Conservation (phyloP, 169 alveolate genomes). For the Plasmodium relictum region DNA sequence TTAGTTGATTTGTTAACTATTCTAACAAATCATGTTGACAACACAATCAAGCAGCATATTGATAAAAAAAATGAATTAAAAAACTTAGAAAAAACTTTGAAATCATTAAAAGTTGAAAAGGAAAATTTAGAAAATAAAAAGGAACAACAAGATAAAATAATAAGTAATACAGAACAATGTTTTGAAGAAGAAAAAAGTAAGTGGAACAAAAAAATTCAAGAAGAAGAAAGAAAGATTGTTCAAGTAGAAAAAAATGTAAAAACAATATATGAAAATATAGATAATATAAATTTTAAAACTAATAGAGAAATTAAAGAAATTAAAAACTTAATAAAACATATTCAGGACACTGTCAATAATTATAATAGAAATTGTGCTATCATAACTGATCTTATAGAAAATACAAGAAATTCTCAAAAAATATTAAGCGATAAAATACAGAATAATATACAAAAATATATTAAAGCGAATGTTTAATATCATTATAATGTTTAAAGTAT, state of each 20-base stretch:
- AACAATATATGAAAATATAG: conserved; percentile 36
- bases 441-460: conserved; percentile 11
- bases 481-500: too few relatives aligned
- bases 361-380: conserved; percentile 32
- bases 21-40: conserved; percentile 38
- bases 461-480: not conserved
- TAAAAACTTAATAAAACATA: conserved; percentile 46
- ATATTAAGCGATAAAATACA: conserved; percentile 6
- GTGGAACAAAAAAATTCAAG: conserved; percentile 64
- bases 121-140: conserved; percentile 26
- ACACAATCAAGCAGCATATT: conserved; percentile 61
- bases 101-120: conserved; percentile 36
- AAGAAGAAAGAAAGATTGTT: conserved; percentile 38
- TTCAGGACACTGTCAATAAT: conserved; percentile 32
- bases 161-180: conserved; percentile 46
- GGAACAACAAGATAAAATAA: conserved; percentile 21
- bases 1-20: conserved; percentile 40
- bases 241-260: conserved; percentile 39
- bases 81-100: conserved; percentile 21
- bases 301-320: conserved; percentile 53
- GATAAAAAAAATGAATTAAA: conserved; percentile 51
- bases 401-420: conserved; percentile 40
- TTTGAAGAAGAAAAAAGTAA: conserved; percentile 27
- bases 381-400: conserved; percentile 34
- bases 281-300: conserved; percentile 23